Evolutionary conservation across 192 early-diverging fungal genomes (phyloP).

Genomic region (Gonapodya sp.): DNA sequence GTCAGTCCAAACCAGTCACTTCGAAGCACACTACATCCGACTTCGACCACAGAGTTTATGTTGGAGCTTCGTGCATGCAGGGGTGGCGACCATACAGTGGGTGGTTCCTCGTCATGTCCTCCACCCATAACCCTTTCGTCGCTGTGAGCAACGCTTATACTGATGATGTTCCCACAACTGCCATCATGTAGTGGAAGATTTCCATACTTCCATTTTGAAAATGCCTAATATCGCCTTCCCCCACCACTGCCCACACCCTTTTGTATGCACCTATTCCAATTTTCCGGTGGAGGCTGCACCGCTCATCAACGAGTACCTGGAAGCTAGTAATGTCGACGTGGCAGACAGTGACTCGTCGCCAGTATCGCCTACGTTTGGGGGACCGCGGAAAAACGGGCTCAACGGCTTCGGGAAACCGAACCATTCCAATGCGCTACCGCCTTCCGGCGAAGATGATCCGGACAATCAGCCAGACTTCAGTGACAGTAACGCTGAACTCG

Average conservation of each 20-base stretch:
- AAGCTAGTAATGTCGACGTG: not conserved
- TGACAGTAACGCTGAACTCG: not conserved
- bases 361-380: not conserved
- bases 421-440: not conserved
- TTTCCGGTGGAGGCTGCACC: not conserved
- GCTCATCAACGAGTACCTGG: not conserved
- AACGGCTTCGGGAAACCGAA: not conserved
- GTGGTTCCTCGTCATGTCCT: too few relatives aligned
- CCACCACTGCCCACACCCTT: constrained; percentile 6
- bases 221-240: not conserved
- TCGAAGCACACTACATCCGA: not conserved
- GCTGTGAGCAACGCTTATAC: not conserved
- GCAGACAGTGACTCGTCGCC: not conserved
- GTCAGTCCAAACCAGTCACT: not conserved
- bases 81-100: constrained; percentile 10
- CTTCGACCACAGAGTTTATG: not conserved
- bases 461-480: not conserved
- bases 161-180: not conserved
- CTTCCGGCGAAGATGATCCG: not conserved
- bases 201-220: not conserved
- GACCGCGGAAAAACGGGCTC: not conserved
- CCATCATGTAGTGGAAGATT: not conserved
- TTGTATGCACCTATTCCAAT: not conserved
- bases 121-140: too few relatives aligned
- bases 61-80: constrained; percentile 2